Base-by-base conservation (phyloP, 2,329 filamentous ascomycete species). In the Setomelanomma holmii region DNA sequence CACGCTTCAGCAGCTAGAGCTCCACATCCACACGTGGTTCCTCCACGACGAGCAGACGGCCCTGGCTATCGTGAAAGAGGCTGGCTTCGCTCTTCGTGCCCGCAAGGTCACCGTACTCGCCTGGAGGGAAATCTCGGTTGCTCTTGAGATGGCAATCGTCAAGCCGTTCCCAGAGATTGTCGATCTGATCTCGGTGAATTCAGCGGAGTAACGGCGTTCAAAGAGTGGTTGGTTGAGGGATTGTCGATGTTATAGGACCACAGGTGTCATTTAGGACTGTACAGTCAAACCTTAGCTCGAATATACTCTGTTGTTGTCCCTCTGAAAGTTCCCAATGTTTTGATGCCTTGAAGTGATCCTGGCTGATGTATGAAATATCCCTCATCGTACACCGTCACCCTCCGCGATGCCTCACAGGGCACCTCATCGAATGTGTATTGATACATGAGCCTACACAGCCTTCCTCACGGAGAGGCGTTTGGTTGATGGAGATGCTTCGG, bases 21-120 rank as follows among this genome's bases (percentile, higher is more conserved):
- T 65, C 5, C 38, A 49, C 41, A 48, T 63, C 11, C 11, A 23
- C 20, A 19, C 42, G 2, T 20, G 53, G 17, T 57, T 58, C 27
- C n/a, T 23, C 12, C 12, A n/a, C 21, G 8, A 19, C 16, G 17
- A 53, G 1, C 22, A 49, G n/a, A 27, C 23, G 10, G 43, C 38
- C 8, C 17, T 61, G 3, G 35, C 12, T 8, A 36, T 54, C 10
- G 40, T 59, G 8, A 21, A 49, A 16, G 40, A 45, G 2, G 51
- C 49, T 7, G 33, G 24, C 11, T 55, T 63, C 8, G 14, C 14
- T 20, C 39, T 63, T 10, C 38, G 20, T 12, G 62, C 58, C 27
- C 21, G 33, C 6, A 40, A 53, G 35, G 45, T 56, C 30, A 55
- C 40, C n/a, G 19, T 56, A 16, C 14, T 16, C 16, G 14, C 30